Base-by-base conservation (phyloP, 768 basidiomycete genomes). In the Suillus bovinus region DNA sequence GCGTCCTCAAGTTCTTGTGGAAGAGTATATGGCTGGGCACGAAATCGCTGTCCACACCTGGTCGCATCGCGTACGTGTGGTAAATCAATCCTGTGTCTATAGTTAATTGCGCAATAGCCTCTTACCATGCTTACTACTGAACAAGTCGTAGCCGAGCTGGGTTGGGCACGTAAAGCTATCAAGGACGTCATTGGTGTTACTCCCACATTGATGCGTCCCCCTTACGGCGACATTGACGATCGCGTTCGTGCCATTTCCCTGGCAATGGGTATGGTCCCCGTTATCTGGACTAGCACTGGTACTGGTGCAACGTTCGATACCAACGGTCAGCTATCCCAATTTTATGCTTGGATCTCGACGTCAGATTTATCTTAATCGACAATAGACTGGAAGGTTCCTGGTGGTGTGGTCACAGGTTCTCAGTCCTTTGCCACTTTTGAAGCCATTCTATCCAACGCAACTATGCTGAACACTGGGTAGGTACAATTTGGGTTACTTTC, bases 131-230 rank as follows among this genome's bases (percentile, higher is more conserved):
- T 92, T 64, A 88, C 91, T 47, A 97, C 84, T 68, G 87, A 83
- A 70, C 82, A 96, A 79, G 83, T 96, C 58, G 93, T 98, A 17
- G 96, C 94, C 24, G 95, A 98, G 76, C 80, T 99, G 41, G 95
- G 93, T 57, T 98, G 92, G 90, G 90, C 94, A 59, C 89, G 89
- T 60, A 86, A 91, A 75, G 86, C 88, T 58, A 96, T 99, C 79
- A 87, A 90, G 76, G 72, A 71, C 2, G 84, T 90, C 24, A 77
- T 90, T 61, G 90, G 90, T 66, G 87, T 93, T 31, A 89, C 90
- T 1, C 91, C 91, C 0, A 88, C 82, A 10, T 84, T 84, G 5
- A 90, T 90, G 90, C 86, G 91, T 61, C 87, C 91, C 46, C 92
- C 92, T 47, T 93, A 81, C 65, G 91, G 92, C 68, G 92, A 94